Percentiles rank a stretch among this genome's conserved stretches.
phyloP scores from a whole-genome alignment of 345 rosid species.

The Trapa bicornis region DNA sequence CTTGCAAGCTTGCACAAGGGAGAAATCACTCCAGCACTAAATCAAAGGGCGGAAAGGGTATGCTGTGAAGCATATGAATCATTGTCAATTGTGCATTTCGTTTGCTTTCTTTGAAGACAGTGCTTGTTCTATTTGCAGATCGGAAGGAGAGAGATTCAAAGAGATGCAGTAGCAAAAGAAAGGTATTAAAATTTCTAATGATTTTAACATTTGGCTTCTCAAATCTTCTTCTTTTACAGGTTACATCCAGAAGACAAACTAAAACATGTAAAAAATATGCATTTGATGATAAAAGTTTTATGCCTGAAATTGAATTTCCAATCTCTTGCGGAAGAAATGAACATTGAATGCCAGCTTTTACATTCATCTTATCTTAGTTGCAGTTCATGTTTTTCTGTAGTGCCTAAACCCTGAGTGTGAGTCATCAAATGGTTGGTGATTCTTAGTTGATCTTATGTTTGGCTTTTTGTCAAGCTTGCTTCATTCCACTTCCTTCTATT shows the following conservation, averaged over 20 bases:
- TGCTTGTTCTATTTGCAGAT: conserved; percentile 34
- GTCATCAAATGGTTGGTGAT: too few relatives aligned
- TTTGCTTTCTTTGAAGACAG: background rate
- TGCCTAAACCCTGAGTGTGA: too few relatives aligned
- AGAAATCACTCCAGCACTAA: conserved; percentile 64
- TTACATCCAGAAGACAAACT: too few relatives aligned
- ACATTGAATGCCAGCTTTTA: too few relatives aligned
- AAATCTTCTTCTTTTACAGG: background rate
- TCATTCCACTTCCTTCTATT: background rate
- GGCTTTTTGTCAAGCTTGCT: too few relatives aligned
- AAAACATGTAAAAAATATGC: too few relatives aligned
- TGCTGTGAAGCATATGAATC: background rate
- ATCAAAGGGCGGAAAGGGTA: conserved; percentile 47
- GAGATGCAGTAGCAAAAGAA: conserved; percentile 76
- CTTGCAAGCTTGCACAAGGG: conserved; percentile 81
- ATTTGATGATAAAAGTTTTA: background rate
- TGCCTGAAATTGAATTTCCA: background rate
- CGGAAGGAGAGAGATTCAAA: conserved; percentile 66
- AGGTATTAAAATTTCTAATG: conserved; percentile 26
- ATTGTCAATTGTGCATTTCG: background rate
- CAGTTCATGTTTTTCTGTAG: too few relatives aligned
- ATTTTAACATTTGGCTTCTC: too few relatives aligned
- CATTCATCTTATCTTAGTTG: too few relatives aligned
- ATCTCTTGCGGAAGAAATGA: too few relatives aligned
- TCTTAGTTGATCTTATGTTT: too few relatives aligned